Base-by-base conservation (phyloP, 768 basidiomycete genomes). In the Mycena albidolilacea region DNA sequence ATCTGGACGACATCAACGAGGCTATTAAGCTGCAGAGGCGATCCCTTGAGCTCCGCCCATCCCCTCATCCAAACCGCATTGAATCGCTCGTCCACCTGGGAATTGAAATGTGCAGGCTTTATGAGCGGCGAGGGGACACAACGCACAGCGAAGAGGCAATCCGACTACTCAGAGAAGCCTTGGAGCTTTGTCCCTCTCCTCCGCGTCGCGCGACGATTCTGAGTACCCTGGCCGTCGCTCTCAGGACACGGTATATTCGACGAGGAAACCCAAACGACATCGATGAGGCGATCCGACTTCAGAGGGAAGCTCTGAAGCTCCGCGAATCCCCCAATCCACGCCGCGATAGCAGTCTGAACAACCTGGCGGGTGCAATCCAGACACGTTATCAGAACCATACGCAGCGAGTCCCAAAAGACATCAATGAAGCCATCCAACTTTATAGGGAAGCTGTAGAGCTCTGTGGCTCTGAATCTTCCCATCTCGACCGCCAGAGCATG, bases 1-100 rank as follows among this genome's bases (percentile, higher is more conserved):
- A 65, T 23, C 48, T 39, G n/a, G 50, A 54, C 11, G 64, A 65
- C 21, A 65, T 65, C 50, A 23, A 65, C 38, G 48, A 65, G 50
- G 64, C 64, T 54, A 46, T 65, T 8, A 7, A 39, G 38, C 50
- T 65, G 35, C 50, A 65, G 7, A 65, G 23, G 23, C 5, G 30
- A 14, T 15, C 64, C 30, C 50, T 65, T 12, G 64, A 39, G 38
- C 64, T 65, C 35, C 64, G 50, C 9, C 38, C 64, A 35, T 38
- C 6, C 17, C 48, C 64, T 5, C 64, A 65, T 65, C 64, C 64
- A 38, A 15, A n/a, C 43, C 50, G 50, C 46, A 30, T 35, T n/a
- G 37, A 5, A n/a, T 54, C 30, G 1, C 48, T 65, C 48, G 46
- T 23, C 38, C 46, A 43, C 48, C 17, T 59, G 58, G 58, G 37